Conservation (phyloP, 345 rosid species). For the Ceriops zippeliana region DNA sequence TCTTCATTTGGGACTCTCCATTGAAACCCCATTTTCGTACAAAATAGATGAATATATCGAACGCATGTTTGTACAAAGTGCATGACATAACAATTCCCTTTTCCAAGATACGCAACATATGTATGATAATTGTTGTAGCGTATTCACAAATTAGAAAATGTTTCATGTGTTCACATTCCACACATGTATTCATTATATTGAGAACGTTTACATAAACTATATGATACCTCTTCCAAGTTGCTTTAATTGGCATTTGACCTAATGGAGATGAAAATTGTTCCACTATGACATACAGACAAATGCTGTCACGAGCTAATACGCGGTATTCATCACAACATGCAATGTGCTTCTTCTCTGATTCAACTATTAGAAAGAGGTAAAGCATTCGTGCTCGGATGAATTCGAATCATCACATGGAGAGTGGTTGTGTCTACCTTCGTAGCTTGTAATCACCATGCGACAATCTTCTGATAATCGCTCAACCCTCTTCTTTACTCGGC, state of each 20-base stretch:
- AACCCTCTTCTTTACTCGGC: constrained; percentile 96
- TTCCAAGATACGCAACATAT: no score
- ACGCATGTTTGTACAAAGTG: no score
- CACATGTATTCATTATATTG: not conserved
- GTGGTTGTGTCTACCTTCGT: constrained; percentile 97
- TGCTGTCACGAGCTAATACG: not conserved
- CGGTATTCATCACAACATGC: not conserved
- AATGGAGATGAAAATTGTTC: not conserved
- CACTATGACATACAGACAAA: not conserved
- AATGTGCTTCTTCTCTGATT: not conserved
- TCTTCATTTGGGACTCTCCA: no score
- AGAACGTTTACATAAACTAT: not conserved
- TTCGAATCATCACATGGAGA: constrained; percentile 76
- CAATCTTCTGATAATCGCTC: constrained; percentile 90
- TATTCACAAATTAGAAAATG: no score
- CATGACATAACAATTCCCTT: no score
- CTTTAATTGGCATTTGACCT: not conserved
- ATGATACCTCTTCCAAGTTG: not conserved
- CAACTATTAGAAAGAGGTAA: constrained; percentile 48
- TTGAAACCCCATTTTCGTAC: no score
- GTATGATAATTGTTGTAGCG: no score
- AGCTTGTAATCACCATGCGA: constrained; percentile 96
- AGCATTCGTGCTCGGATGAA: constrained; percentile 68
- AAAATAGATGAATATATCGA: no score
- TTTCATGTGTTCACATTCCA: no score